These are phyloP conservation scores for Candida verbasci DNA, from an alignment of 805 yeast species.

Conservation along the genomic window DNA sequence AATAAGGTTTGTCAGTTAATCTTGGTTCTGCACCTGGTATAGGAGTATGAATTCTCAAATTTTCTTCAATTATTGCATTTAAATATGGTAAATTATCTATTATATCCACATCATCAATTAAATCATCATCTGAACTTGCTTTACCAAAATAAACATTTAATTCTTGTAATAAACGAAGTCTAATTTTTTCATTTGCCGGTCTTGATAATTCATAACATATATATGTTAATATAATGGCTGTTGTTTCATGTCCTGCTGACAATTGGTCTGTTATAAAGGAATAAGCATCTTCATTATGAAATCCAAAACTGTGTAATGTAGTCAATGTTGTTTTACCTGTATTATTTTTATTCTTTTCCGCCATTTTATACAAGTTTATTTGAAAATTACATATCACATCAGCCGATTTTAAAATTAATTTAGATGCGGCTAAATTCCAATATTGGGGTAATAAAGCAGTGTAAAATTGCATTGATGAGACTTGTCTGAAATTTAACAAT, in stretches of 20 bases:
- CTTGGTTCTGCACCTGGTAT: conserved; percentile 76
- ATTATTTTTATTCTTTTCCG: conserved; percentile 22
- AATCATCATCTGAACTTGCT: conserved; percentile 16
- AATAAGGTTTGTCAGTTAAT: conserved; percentile 29
- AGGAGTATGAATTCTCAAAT: conserved; percentile 59
- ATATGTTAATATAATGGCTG: conserved; percentile 61
- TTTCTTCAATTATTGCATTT: conserved; percentile 60
- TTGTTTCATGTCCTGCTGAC: conserved; percentile 76
- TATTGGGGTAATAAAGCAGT: conserved; percentile 54
- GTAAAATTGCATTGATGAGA: conserved; percentile 62
- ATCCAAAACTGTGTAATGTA: conserved; percentile 28
- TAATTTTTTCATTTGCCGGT: conserved; percentile 43
- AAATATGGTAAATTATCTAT: conserved; percentile 55
- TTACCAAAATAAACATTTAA: conserved; percentile 30
- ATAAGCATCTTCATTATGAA: conserved; percentile 30
- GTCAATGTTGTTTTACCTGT: conserved; percentile 33
- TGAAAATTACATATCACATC: conserved; percentile 45
- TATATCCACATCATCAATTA: conserved; percentile 27
- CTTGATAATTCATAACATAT: conserved; percentile 55
- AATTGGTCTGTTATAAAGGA: conserved; percentile 53
- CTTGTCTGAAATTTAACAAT: conserved; percentile 41
- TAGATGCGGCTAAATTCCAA: conserved; percentile 47
- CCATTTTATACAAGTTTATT: conserved; percentile 26
- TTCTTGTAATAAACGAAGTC: conserved; percentile 46
- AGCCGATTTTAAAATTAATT: conserved; percentile 34